Conservation (phyloP, 2,329 filamentous ascomycete genomes). For the Seiridium unicorne region DNA sequence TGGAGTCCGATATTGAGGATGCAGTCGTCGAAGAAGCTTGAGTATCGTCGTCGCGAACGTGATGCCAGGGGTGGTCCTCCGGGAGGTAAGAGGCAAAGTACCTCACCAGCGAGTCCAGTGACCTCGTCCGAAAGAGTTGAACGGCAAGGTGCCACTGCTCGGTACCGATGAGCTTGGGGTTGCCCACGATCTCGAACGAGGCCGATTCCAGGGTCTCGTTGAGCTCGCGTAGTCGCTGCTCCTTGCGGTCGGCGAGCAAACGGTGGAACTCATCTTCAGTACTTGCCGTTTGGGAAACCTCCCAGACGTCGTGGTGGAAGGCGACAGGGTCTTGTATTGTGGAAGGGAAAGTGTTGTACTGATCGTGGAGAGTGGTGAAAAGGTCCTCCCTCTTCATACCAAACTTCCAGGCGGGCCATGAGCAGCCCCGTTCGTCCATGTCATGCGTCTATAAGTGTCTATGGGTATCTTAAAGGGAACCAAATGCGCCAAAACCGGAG, state of each 20-base stretch:
- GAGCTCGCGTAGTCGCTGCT: slow-evolving; percentile 52
- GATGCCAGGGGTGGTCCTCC: slow-evolving; percentile 44
- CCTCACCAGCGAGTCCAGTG: slow-evolving; percentile 58
- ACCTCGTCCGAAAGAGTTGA: slow-evolving; percentile 58
- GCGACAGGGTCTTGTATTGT: slow-evolving; percentile 58
- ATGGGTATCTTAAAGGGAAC: slow-evolving; percentile 4
- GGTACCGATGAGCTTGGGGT: slow-evolving; percentile 56
- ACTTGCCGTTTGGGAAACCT: slow-evolving; percentile 51
- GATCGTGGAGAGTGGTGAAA: slow-evolving; percentile 55
- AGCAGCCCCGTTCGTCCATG: slow-evolving; percentile 54
- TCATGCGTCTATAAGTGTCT: slow-evolving; percentile 20
- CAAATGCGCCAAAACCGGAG: slow-evolving; percentile 2
- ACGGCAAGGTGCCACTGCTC: slow-evolving; percentile 58
- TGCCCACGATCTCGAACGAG: slow-evolving; percentile 60
- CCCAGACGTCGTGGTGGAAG: slow-evolving; percentile 61
- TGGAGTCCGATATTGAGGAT: slow-evolving; percentile 33
- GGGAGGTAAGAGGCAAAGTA: slow-evolving; percentile 61
- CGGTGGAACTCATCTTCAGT: slow-evolving; percentile 53
- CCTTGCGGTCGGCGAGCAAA: slow-evolving; percentile 51
- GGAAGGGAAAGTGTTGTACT: slow-evolving; percentile 58
- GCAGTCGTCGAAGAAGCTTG: slow-evolving; percentile 26
- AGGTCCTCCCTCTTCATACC: slow-evolving; percentile 60
- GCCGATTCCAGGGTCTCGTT: slow-evolving; percentile 55
- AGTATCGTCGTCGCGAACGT: slow-evolving; percentile 8
- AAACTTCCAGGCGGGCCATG: slow-evolving; percentile 64